Base-by-base conservation (phyloP, 1,139 yeast species). In the Geotrichum bryndzae region DNA sequence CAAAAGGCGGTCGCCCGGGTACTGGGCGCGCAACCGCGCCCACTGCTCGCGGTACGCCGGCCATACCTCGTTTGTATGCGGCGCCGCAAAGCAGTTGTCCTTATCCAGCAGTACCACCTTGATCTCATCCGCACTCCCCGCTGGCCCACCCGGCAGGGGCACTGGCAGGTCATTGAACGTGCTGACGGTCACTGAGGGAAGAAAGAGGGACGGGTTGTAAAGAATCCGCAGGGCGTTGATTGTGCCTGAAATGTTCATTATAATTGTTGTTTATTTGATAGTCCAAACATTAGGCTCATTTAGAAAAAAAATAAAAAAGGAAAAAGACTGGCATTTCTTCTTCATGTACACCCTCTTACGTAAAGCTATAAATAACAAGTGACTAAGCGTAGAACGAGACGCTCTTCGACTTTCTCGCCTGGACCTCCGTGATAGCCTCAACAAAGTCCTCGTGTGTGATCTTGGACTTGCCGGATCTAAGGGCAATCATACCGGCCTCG, bases 401-500 rank as follows among this genome's bases (percentile, higher is more conserved):
- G 57, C 94, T 85, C 79, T 95, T 94, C 63, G 88, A 82, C 82
- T 95, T 95, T 80, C 99, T 86, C 60, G 98, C 97, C 79, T 94
- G 99, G 51, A 95, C 99, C 79, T 95, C 99, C 66, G 97, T 87
- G 67, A 94, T 91, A 64, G 97, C 99, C 73, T 95, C 99, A 25
- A 95, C 97, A 73, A 94, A 95, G 77, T 95, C 99, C 77, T 95
- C 99, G 75, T 95, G 99, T 70, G 90, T 89, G 63, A 95, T 92
- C 67, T 87, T 83, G 45, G 89, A 84, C 76, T 94, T 96, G 31
- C 97, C 98, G 70, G 90, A 90, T 77, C 99, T 85, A 72, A 95
- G 82, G 1, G 99, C 99, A 77, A 95, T 94, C 99, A 94, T 95
- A 72, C 99, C 99, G 2, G 99, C 99, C 76, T 94, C 99, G 27